phyloP scores from a whole-genome alignment of 441 rosid species.

The Bruguiera hainesii region DNA sequence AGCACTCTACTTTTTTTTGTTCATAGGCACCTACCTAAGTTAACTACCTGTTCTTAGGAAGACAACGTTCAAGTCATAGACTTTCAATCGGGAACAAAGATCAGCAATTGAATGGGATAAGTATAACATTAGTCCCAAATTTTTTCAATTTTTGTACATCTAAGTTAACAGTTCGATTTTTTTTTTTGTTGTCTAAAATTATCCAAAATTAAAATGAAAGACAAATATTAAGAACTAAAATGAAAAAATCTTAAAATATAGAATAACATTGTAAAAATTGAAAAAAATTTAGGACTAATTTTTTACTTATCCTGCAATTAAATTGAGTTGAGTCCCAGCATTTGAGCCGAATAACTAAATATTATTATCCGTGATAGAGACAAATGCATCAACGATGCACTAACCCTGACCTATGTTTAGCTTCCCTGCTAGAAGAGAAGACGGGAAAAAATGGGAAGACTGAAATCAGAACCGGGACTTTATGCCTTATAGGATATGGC shows the following conservation, averaged over 20 bases:
- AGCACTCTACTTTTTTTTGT: constrained; percentile 1
- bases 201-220: too few relatives aligned
- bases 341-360: constrained; percentile 5
- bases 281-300: too few relatives aligned
- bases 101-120: too few relatives aligned
- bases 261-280: too few relatives aligned
- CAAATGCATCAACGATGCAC: background rate
- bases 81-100: too few relatives aligned
- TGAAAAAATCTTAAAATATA: too few relatives aligned
- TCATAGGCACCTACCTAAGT: background rate
- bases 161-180: too few relatives aligned
- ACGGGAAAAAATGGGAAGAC: background rate
- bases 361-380: background rate
- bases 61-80: too few relatives aligned
- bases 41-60: background rate
- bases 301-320: background rate
- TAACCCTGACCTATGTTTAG: background rate
- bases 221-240: too few relatives aligned
- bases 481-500: constrained; percentile 6
- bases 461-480: background rate
- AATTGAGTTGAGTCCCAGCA: background rate
- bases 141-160: too few relatives aligned
- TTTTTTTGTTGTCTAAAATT: too few relatives aligned
- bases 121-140: too few relatives aligned
- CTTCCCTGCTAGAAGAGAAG: constrained; percentile 3